These are phyloP conservation scores for Colletotrichum somersetense DNA, from an alignment of 2,329 filamentous ascomycete species.

Conservation along the genomic window DNA sequence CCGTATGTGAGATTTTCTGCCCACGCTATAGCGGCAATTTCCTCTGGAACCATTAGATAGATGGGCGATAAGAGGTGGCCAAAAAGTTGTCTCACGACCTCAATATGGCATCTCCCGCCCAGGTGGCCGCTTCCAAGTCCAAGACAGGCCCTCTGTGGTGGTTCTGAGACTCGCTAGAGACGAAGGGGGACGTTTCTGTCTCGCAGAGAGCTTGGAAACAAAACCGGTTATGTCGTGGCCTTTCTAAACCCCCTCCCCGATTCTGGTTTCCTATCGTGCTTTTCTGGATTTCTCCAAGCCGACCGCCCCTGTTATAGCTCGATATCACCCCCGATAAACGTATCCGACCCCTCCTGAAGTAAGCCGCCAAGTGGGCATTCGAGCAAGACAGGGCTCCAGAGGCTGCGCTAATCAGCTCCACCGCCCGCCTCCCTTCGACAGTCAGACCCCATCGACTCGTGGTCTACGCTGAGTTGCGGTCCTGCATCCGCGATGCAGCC, in stretches of 20 bases:
- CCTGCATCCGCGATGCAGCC: slow-evolving; percentile 13
- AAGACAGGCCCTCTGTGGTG: neutral
- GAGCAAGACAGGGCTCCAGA: neutral
- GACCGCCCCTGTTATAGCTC: neutral
- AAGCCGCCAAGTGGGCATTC: neutral
- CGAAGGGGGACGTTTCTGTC: neutral
- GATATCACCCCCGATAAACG: neutral
- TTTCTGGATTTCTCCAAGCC: neutral
- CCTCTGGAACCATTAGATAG: slow-evolving; percentile 4
- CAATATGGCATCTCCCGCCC: neutral
- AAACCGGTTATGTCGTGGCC: neutral
- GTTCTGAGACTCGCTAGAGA: neutral
- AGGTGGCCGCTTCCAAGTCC: neutral
- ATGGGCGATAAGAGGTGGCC: slow-evolving; percentile 4
- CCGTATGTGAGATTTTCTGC: neutral
- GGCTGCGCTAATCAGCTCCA: neutral
- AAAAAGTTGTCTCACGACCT: slow-evolving; percentile 21
- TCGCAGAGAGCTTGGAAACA: neutral
- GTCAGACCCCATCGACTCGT: slow-evolving; percentile 7
- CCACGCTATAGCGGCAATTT: slow-evolving; percentile 1
- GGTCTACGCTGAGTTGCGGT: neutral
- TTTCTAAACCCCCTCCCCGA: too few relatives aligned
- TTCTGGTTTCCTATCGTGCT: neutral
- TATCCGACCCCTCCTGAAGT: neutral
- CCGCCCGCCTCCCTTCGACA: slow-evolving; percentile 4